phyloP scores from a whole-genome alignment of 2,329 filamentous ascomycete species.

The Sphaerostilbella broomeana region DNA sequence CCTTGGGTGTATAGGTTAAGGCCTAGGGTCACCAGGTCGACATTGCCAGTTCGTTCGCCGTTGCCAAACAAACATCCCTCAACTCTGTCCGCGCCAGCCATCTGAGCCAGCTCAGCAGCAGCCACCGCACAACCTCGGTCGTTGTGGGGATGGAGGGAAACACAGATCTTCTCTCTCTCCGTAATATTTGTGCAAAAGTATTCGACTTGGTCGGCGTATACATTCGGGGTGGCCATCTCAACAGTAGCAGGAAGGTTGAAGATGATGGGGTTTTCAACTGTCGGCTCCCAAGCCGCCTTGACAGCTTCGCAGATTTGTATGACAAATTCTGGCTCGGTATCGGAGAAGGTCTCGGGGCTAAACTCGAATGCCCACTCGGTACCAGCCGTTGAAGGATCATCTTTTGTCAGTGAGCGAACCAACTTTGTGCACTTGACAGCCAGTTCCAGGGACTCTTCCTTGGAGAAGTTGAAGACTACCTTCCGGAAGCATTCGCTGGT shows the following conservation, averaged over 20 bases:
- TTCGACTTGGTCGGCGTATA: conserved; percentile 94
- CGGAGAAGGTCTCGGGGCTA: conserved; percentile 83
- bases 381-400: conserved; percentile 49
- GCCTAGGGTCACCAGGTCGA: conserved; percentile 86
- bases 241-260: conserved; percentile 97
- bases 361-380: conserved; percentile 77
- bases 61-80: conserved; percentile 90
- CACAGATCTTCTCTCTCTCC: conserved; percentile 78
- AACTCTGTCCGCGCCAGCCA: conserved; percentile 91
- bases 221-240: conserved; percentile 88
- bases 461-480: conserved; percentile 81
- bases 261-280: conserved; percentile 74
- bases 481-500: conserved; percentile 93
- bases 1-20: conserved; percentile 95
- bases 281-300: conserved; percentile 86
- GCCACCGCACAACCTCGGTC: conserved; percentile 87
- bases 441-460: conserved; percentile 73
- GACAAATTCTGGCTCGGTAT: conserved; percentile 77
- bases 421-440: conserved; percentile 82
- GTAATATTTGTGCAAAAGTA: conserved; percentile 85
- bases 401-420: conserved; percentile 84
- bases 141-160: conserved; percentile 91
- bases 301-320: conserved; percentile 85
- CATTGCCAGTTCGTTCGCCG: conserved; percentile 91
- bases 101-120: conserved; percentile 85